These are phyloP conservation scores for Metarhizium humberi DNA, from an alignment of 2,329 filamentous ascomycete species.

Conservation along the genomic window DNA sequence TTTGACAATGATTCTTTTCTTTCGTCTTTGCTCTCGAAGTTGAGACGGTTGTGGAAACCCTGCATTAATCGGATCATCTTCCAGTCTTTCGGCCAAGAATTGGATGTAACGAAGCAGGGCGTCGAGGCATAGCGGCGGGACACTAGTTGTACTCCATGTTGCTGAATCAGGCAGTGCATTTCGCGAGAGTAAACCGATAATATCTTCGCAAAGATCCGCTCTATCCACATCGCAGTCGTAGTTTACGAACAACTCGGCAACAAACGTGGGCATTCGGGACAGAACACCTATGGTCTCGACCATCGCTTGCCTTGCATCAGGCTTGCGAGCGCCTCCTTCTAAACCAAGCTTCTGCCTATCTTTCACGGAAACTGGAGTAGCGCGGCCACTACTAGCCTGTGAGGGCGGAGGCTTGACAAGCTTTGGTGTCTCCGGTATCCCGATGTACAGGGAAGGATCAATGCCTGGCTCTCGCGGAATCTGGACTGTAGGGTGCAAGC, in stretches of 20 bases:
- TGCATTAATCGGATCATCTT: slow-evolving; percentile 55
- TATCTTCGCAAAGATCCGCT: slow-evolving; percentile 86
- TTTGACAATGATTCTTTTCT: slow-evolving; percentile 82
- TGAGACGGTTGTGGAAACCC: slow-evolving; percentile 55
- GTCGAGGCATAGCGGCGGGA: slow-evolving; percentile 88
- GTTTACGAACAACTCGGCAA: slow-evolving; percentile 93
- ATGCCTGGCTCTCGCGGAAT: slow-evolving; percentile 88
- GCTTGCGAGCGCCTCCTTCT: slow-evolving; percentile 84
- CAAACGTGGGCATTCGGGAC: slow-evolving; percentile 85
- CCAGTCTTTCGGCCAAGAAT: slow-evolving; percentile 78
- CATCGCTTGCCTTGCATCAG: slow-evolving; percentile 95
- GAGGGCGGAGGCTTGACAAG: slow-evolving; percentile 69
- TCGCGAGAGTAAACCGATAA: slow-evolving; percentile 83
- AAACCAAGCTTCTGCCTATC: slow-evolving; percentile 88
- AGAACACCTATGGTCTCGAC: slow-evolving; percentile 91
- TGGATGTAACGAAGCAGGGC: slow-evolving; percentile 85
- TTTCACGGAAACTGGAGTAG: slow-evolving; percentile 83
- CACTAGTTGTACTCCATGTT: slow-evolving; percentile 98
- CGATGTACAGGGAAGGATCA: slow-evolving; percentile 83
- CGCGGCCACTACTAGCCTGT: slow-evolving; percentile 67
- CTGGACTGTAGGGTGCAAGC: slow-evolving; percentile 85
- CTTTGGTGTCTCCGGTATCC: slow-evolving; percentile 85
- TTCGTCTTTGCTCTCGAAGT: slow-evolving; percentile 63
- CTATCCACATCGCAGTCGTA: slow-evolving; percentile 94
- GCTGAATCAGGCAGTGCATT: slow-evolving; percentile 96